Evolutionary conservation across 257 asterid genomes (phyloP).

Genomic region (Penstemon eatonii): DNA sequence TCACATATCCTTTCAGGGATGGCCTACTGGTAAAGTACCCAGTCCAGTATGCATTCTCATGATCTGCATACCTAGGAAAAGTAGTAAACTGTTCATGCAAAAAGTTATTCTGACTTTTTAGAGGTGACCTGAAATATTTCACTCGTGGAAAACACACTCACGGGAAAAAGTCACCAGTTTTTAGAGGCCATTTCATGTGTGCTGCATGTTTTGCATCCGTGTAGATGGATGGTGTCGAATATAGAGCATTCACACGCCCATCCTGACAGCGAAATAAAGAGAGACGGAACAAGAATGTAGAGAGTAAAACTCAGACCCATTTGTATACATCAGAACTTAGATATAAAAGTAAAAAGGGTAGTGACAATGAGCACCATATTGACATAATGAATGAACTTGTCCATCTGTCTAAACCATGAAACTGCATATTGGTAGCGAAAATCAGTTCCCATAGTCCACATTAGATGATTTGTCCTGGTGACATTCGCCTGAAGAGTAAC

Average conservation of each 20-base stretch:
- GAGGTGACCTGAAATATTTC: constrained; percentile 19
- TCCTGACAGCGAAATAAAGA: constrained; percentile 46
- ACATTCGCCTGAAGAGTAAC: constrained; percentile 53
- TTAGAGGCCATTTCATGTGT: constrained; percentile 64
- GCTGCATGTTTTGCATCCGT: constrained; percentile 73
- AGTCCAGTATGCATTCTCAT: constrained; percentile 82
- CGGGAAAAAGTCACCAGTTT: constrained; percentile 88
- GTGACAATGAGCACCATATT: constrained; percentile 45
- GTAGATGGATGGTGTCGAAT: constrained; percentile 75
- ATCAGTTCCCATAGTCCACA: constrained; percentile 90
- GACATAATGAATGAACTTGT: constrained; percentile 77
- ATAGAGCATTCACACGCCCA: constrained; percentile 80
- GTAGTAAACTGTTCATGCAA: constrained; percentile 18
- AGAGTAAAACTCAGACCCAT: constrained; percentile 12
- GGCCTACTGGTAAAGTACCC: constrained; percentile 89
- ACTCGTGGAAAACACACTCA: constrained; percentile 40
- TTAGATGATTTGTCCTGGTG: constrained; percentile 72
- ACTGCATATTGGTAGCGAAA: constrained; percentile 73
- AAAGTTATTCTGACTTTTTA: constrained; percentile 5
- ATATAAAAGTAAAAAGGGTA: background rate
- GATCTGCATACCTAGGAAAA: constrained; percentile 63
- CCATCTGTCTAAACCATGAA: constrained; percentile 85
- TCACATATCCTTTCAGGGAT: constrained; percentile 66
- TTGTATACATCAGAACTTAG: constrained; percentile 7
- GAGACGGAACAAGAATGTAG: constrained; percentile 24